Evolutionary conservation across 768 basidiomycete species (phyloP), one percentile per base, ranked within the genome.

Genomic region (Boletus vermiculosoides): DNA sequence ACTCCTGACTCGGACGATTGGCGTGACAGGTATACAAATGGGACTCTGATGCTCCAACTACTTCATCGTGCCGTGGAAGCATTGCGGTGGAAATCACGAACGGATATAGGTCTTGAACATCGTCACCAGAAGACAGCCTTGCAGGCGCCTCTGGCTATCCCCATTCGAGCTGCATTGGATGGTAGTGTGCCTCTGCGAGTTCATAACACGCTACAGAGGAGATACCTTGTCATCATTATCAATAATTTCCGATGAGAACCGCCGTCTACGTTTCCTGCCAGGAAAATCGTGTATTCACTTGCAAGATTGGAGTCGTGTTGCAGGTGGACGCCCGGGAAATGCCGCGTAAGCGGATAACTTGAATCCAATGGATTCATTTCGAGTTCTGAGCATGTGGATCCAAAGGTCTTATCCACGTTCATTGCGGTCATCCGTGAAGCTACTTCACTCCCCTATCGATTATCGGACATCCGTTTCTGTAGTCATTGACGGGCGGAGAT

Each of bases 301-400:
- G 25, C 25, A 31, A 10, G 25, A 10, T 25, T 31, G 46, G 13
- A 31, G 12, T n/a, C 25, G 16, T 20, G 30, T 22, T 37, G 33
- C 13, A 31, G 15, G 23, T 34, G 16, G 23, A 5, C 7, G 42
- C 3, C 8, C 63, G 63, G 65, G 22, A 63, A 55, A 45, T 58
- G 57, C 66, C 65, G 60, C 20, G 44, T 36, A 37, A 42, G 25
- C 36, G 37, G 53, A 54, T 45, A 51, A 48, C n/a, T 37, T 9
- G 46, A 52, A 25, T 15, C 5, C 39, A 36, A 55, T 42, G 7
- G 13, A 18, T 31, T 25, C 3, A 23, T 34, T 36, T 10, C 40
- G 20, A 30, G 25, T 40, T 42, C 30, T 54, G 45, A 51, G 58
- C 52, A 60, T 60, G 40, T n/a, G 53, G 41, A 31, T 48, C 18